Evolutionary conservation across 1,284 basidiomycete genomes (phyloP).

Genomic region (Grifola frondosa): DNA sequence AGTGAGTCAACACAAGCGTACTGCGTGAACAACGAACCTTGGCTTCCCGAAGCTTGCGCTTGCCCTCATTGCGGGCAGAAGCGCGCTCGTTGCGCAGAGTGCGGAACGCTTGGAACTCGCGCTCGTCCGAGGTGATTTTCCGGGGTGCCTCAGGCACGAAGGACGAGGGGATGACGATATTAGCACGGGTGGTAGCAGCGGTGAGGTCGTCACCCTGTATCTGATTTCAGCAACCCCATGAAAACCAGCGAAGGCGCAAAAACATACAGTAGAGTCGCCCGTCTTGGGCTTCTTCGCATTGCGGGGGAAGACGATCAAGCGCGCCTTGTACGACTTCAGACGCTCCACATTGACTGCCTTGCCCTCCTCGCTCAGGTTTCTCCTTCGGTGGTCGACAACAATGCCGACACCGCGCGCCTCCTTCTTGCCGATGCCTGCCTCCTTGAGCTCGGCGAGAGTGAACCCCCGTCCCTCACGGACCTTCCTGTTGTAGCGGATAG

Average conservation of each 20-base stretch:
- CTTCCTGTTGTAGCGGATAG: constrained; percentile 98
- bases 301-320: constrained; percentile 91
- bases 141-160: constrained; percentile 84
- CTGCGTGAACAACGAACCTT: constrained; percentile 55
- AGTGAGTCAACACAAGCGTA: constrained; percentile 11
- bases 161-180: constrained; percentile 69
- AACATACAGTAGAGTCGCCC: constrained; percentile 84
- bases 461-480: constrained; percentile 97
- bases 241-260: constrained; percentile 2
- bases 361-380: constrained; percentile 97
- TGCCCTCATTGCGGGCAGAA: constrained; percentile 83
- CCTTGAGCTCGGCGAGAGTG: constrained; percentile 92
- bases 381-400: constrained; percentile 95
- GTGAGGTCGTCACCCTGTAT: constrained; percentile 81
- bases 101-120: constrained; percentile 85
- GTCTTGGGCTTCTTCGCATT: constrained; percentile 95
- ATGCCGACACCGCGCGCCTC: constrained; percentile 93
- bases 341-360: constrained; percentile 95
- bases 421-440: constrained; percentile 94
- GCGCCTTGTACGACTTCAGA: constrained; percentile 90
- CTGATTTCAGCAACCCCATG: constrained; percentile 3
- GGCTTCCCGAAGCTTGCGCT: constrained; percentile 76
- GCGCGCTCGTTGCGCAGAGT: constrained; percentile 89
- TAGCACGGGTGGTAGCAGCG: constrained; percentile 73
- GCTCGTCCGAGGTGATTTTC: constrained; percentile 92